Base-by-base conservation (phyloP, 139 green algal species). In the Chlamydomonas schloesseri region DNA sequence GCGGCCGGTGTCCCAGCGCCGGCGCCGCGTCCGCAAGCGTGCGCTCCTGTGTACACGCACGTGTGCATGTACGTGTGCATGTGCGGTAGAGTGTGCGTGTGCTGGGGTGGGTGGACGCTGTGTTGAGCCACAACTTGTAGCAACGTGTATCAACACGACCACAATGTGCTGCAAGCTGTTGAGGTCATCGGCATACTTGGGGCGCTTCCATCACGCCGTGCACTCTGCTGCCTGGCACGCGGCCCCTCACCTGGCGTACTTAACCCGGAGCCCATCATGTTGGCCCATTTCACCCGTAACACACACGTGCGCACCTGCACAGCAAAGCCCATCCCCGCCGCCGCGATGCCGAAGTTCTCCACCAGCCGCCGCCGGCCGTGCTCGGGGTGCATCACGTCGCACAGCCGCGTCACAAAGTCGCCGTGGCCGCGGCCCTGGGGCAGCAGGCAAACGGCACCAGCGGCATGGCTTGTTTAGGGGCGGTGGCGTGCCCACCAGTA, bases 371-470 rank as follows among this genome's bases (percentile, higher is more conserved):
- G 65, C 8, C 79, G 9, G 11, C 68, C 57, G 42, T 37, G 26
- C 13, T 15, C 28, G 9, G 31, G 34, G 9, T 23, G 65, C 47
- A 95, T n/a, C 37, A 91, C 57, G 26, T 96, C 88, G 3, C 77
- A 31, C 68, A 98, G 86, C 1, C 83, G 73, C 34, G 86, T 77
- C 29, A 98, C 46, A 73, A 98, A 98, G 2, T 93, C 88, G 4
- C 82, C 68, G 73, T 98, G 95, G 10, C 75, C n/a, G 0, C 95
- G 89, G 0, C 85, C 91, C 91, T 95, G 85, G 57, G 85, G 11
- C 42, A 50, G n/a, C n/a, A n/a, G n/a, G n/a, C n/a, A n/a, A n/a
- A n/a, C n/a, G n/a, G n/a, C n/a, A n/a, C n/a, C n/a, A n/a, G n/a
- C n/a, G n/a, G n/a, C n/a, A n/a, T n/a, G n/a, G n/a, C n/a, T n/a